Percentiles rank a stretch among this genome's conserved stretches.
Conservation (phyloP, 495 filamentous ascomycete species). For the Aspergillus ostianus region DNA sequence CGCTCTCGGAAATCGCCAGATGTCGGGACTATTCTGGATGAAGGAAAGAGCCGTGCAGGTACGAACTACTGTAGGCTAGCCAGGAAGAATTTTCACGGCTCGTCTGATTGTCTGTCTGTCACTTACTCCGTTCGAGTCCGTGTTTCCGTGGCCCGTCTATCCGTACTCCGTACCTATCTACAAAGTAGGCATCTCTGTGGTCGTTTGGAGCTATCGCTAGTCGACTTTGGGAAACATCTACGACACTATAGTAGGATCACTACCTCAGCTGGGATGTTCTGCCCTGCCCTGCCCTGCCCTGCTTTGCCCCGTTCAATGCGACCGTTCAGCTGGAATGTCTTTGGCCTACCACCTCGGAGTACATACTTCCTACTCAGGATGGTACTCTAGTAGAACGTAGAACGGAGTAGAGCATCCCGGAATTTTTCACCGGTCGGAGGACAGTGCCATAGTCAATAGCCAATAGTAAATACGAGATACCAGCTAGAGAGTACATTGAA, state of each 20-base stretch:
- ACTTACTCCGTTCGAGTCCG: neutral
- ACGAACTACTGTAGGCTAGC: neutral
- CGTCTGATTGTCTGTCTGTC: neutral
- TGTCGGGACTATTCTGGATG: slow-evolving; percentile 3
- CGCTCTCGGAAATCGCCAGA: neutral
- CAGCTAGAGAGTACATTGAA: too few relatives aligned
- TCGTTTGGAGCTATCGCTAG: neutral
- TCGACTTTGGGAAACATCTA: neutral
- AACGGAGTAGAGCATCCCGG: neutral
- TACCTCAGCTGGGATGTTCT: neutral
- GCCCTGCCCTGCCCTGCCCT: too few relatives aligned
- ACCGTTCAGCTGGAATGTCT: neutral
- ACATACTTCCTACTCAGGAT: neutral
- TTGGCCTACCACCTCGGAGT: neutral
- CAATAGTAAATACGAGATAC: neutral
- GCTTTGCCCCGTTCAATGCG: neutral
- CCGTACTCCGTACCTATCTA: neutral
- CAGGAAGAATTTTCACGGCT: slow-evolving; percentile 1
- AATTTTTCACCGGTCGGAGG: neutral
- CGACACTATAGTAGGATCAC: neutral
- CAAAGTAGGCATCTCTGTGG: neutral
- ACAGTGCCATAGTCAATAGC: neutral
- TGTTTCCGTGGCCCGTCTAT: neutral
- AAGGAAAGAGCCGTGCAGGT: neutral
- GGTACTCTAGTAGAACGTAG: neutral